Evolutionary conservation across 495 filamentous ascomycete genomes (phyloP), one percentile per base, ranked within the genome.

Genomic region (Bathelium albidoporum): DNA sequence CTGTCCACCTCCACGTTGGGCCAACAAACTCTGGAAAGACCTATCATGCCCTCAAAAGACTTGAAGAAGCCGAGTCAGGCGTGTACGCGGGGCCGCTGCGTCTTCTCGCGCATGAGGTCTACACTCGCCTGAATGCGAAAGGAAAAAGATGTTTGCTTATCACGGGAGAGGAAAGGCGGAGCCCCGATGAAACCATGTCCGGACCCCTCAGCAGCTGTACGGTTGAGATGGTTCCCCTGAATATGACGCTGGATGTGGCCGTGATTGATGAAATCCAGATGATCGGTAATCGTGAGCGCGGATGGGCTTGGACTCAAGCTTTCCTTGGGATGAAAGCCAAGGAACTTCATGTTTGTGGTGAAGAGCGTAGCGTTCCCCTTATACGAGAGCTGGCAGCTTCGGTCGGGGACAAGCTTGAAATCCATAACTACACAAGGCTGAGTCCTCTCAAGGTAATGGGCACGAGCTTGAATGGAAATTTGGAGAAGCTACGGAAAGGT

Each of bases 211-310:
- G 76, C 60, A 93, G 89, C 73, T 96, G 95, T 69, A 99, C 95
- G 0, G 93, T 99, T 12, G 95, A 99, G 73, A 99, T 99, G 95
- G 83, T 91, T 44, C 88, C 87, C 39, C 66, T 95, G 11, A 87
- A 86, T 62, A 70, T 69, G 16, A 65, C 69, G 2, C 84, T 91
- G 32, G 93, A 97, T 55, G 94, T 97, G 60, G 91, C 90, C 10
- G 93, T 99, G 66, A 90, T 99, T 62, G 93, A 98, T 70, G 93
- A 98, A 76, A 97, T 97, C 62, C 95, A 99, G 72, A 97, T 97
- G 94, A 91, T 97, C 62, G 87, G 85, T 22, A 84, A 90, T 69
- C 58, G 72, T 1, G 81, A 87, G 0, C 87, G 95, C 58, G 95
- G 95, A 1, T 97, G 91, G 91, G 95, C 93, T 32, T 99, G 95